phyloP scores from a whole-genome alignment of 495 filamentous ascomycete species.

The Penicillium longicatenatum region DNA sequence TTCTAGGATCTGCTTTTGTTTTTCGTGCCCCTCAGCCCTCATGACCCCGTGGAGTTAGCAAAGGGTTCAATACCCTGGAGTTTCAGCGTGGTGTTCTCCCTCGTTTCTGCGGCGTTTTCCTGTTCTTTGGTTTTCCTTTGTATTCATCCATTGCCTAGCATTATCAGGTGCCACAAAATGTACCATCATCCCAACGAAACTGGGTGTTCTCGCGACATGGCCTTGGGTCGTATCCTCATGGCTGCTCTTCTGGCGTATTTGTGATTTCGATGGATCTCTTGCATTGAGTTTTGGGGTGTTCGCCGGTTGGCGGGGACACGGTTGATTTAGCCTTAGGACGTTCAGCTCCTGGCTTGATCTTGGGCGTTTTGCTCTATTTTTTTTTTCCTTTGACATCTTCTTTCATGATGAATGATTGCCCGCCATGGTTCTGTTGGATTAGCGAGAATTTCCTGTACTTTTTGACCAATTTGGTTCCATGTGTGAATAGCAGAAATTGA shows the following conservation, averaged over 20 bases:
- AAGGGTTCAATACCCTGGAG: slow-evolving; percentile 22
- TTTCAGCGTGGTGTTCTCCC: slow-evolving; percentile 31
- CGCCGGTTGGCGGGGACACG: slow-evolving; percentile 3
- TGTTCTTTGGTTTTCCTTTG: slow-evolving; percentile 27
- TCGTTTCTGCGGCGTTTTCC: slow-evolving; percentile 26
- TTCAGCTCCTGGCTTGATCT: slow-evolving; percentile 5
- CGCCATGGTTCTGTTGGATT: slow-evolving; percentile 22
- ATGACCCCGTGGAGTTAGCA: slow-evolving; percentile 28
- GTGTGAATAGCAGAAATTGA: slow-evolving; percentile 16
- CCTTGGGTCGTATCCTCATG: not conserved
- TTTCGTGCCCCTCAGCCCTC: slow-evolving; percentile 7
- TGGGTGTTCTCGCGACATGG: slow-evolving; percentile 12
- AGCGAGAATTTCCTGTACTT: slow-evolving; percentile 25
- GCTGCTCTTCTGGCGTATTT: slow-evolving; percentile 20
- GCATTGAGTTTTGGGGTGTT: slow-evolving; percentile 4
- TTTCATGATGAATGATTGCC: slow-evolving; percentile 28
- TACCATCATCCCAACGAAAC: slow-evolving; percentile 22
- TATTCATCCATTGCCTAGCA: slow-evolving; percentile 28
- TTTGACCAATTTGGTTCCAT: slow-evolving; percentile 23
- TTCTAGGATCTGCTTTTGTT: not conserved
- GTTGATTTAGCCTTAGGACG: slow-evolving; percentile 5
- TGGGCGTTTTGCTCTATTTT: slow-evolving; percentile 7
- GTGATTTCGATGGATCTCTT: not conserved
- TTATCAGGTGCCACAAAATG: slow-evolving; percentile 28
- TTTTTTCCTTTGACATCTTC: slow-evolving; percentile 15